Base-by-base conservation (phyloP, 192 early-diverging fungal species). In the Podila horticola region DNA sequence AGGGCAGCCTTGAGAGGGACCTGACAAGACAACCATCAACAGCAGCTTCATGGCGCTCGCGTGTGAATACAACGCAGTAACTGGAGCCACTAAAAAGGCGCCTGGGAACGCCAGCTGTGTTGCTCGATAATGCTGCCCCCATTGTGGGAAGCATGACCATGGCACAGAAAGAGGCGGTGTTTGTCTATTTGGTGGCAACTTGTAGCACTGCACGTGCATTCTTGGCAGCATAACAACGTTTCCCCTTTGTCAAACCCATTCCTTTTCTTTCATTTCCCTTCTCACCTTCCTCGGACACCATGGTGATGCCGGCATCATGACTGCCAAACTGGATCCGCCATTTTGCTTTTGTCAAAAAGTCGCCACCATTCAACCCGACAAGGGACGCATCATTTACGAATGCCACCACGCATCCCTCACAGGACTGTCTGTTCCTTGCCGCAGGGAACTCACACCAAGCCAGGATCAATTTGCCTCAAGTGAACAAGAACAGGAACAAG, bases 301-400 rank as follows among this genome's bases (percentile, higher is more conserved):
- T 55, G 24, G 24, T 55, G 52, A 55, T 22, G 52, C 24, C n/a
- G 20, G 52, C 52, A 55, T 55, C 52, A 55, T 55, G 52, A 55
- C 52, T 55, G 52, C 52, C 52, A 4, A 55, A n/a, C 52, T 24
- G 52, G 52, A 55, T 55, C 52, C 52, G 12, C 52, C 52, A 55
- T 55, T 55, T 55, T 55, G 52, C n/a, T 55, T 55, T 12, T 55
- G 52, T 22, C 52, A 55, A 20, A 55, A 55, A 12, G 24, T 12
- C 24, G 52, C 52, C 6, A 55, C 22, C 52, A 55, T 26, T 4
- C 52, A 45, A 26, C 52, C 10, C 22, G 22, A 24, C 52, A 10
- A n/a, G 52, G 6, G 52, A 8, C 20, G 52, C 52, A 26, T 55
- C 52, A 55, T 55, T 24, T 55, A 55, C 52, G 52, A 55, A 55